These are phyloP conservation scores for Leccinum proximum DNA, from an alignment of 1,284 basidiomycete species.

Conservation along the genomic window DNA sequence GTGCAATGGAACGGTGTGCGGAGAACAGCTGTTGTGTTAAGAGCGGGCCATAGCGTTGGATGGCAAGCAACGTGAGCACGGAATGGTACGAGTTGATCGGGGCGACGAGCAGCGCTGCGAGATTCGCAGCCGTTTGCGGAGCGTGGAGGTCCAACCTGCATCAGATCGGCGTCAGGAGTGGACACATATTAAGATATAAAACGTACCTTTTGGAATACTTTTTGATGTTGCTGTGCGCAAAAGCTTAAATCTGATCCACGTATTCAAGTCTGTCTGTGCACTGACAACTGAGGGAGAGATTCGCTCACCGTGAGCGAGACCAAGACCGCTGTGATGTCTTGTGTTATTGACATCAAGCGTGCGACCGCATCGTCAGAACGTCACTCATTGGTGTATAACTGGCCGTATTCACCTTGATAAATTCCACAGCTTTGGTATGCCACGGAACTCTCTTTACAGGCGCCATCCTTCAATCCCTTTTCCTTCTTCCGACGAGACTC, in stretches of 20 bases:
- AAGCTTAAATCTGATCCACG: conserved; percentile 90
- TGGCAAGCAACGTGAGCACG: conserved; percentile 89
- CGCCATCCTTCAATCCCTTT: too few species aligned
- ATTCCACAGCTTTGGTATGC: too few species aligned
- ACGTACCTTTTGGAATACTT: conserved; percentile 78
- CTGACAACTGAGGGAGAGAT: conserved; percentile 84
- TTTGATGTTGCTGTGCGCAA: conserved; percentile 82
- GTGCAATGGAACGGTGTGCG: too few species aligned
- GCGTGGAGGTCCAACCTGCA: conserved; percentile 83
- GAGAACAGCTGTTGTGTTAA: too few species aligned
- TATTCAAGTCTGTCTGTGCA: conserved; percentile 96
- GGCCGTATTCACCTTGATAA: too few species aligned
- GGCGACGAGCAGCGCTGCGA: conserved; percentile 78
- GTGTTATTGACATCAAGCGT: conserved; percentile 89
- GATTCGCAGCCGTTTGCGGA: conserved; percentile 82
- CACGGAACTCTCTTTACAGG: too few species aligned
- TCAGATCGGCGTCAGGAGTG: too few species aligned
- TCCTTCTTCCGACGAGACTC: too few species aligned
- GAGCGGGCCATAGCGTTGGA: conserved; percentile 35
- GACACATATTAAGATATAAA: not conserved
- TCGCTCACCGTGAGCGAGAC: conserved; percentile 76
- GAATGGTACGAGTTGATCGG: conserved; percentile 58
- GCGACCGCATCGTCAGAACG: conserved; percentile 5
- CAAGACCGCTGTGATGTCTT: conserved; percentile 92
- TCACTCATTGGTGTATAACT: too few species aligned